Base-by-base conservation (phyloP, 2,329 filamentous ascomycete species). In the Fusarium concolor region DNA sequence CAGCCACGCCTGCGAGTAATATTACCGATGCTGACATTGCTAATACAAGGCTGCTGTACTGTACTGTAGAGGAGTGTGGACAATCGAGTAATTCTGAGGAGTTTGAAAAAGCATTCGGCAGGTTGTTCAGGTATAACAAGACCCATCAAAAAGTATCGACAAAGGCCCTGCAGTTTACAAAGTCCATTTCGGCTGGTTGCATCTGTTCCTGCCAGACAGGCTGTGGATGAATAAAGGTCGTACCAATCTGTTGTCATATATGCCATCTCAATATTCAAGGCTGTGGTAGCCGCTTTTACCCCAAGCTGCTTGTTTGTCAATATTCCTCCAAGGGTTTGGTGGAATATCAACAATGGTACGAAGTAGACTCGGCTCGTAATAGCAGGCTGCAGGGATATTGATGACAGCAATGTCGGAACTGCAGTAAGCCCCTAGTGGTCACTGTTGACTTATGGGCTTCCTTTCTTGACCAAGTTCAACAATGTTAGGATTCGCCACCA, bases 1-100 rank as follows among this genome's bases (percentile, higher is more conserved):
- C 62, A 74, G 70, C 66, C 66, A 74, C 67, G 63, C 59, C 59
- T 67, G 62, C 56, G 63, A 63, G 61, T 59, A 63, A 71, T 66
- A 66, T 71, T 71, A 72, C 65, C 61, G 58, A 64, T 65, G 51
- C 53, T 68, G 62, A 66, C 66, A 58, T 56, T 62, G 41, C 59
- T 28, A 20, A 26, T 22, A 42, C 24, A 54, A 63, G 33, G 41
- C 35, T 54, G 22, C 22, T 24, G 22, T 24, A 24, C 6, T 24
- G 22, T 24, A 35, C 35, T 52, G 38, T 47, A 44, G 38, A 47
- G 46, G 39, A 35, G 42, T 41, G 26, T 55, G 38, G 47, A 56
- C 26, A 39, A 53, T 47, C 42, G 28, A 51, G n/a, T 7, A 42
- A 31, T 39, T 53, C 46, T 42, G 14, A 46, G 12, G 42, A 26